Evolutionary conservation across 257 asterid species (phyloP).

Genomic region (Solanum medicagineum): DNA sequence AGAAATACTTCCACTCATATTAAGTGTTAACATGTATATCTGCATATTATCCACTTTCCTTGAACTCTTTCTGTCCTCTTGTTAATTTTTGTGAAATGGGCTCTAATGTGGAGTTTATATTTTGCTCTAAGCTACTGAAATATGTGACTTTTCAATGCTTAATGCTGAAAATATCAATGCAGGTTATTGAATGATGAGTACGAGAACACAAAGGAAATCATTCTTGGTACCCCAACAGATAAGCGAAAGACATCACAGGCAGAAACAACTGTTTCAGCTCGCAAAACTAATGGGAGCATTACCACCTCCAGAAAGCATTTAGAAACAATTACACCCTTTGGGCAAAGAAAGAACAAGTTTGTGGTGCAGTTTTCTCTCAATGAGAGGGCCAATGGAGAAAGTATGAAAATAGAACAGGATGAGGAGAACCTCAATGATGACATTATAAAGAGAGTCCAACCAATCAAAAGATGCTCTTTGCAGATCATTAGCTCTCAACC

Average conservation of each 20-base stretch:
- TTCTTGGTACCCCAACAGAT: constrained; percentile 40
- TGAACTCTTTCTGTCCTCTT: background rate
- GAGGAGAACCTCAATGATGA: constrained; percentile 51
- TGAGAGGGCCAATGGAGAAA: constrained; percentile 27
- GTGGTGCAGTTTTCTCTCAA: constrained; percentile 66
- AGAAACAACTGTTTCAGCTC: constrained; percentile 39
- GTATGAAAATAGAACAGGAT: constrained; percentile 30
- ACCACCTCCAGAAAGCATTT: constrained; percentile 35
- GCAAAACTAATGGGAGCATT: constrained; percentile 41
- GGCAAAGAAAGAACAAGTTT: constrained; percentile 73
- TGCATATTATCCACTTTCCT: background rate
- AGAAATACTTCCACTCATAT: background rate
- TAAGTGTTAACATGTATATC: background rate
- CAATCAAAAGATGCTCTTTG: constrained; percentile 54
- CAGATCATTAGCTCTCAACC: constrained; percentile 36
- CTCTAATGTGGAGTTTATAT: background rate
- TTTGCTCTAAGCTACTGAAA: background rate
- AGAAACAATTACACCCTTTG: constrained; percentile 81
- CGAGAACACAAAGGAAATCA: constrained; percentile 41
- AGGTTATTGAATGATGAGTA: constrained; percentile 57
- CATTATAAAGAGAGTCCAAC: constrained; percentile 69
- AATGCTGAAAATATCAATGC: background rate
- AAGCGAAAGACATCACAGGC: constrained; percentile 12
- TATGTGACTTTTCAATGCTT: background rate
- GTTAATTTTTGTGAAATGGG: background rate